These are phyloP conservation scores for Daldinia sp. DNA, from an alignment of 2,329 filamentous ascomycete genomes.

Conservation along the genomic window DNA sequence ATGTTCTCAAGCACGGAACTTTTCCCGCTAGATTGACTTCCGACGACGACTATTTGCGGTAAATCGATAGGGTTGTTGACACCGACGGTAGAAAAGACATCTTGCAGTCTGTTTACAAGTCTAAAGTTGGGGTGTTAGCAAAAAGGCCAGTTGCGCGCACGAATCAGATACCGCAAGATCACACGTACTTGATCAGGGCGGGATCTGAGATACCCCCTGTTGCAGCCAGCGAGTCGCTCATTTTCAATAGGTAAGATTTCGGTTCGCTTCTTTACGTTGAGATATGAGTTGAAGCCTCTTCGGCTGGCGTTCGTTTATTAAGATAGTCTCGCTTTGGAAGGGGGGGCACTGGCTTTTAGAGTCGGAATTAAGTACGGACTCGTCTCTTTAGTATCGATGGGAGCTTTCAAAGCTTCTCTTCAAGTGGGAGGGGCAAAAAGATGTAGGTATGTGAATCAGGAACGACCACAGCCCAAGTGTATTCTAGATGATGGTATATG, in stretches of 20 bases:
- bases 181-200: conserved; percentile 71
- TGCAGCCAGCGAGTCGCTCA: conserved; percentile 54
- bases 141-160: conserved; percentile 32
- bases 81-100: conserved; percentile 98
- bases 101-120: conserved; percentile 98
- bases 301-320: conserved; percentile 21
- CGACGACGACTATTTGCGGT: conserved; percentile 97
- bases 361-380: conserved; percentile 15
- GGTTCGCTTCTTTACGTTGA: conserved; percentile 25
- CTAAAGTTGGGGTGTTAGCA: conserved; percentile 57
- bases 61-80: conserved; percentile 99
- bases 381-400: conserved; percentile 18
- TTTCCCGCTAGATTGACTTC: conserved; percentile 99
- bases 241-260: conserved; percentile 37
- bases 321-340: conserved; percentile 18
- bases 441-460: conserved; percentile 27
- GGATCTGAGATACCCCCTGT: conserved; percentile 74
- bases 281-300: conserved; percentile 32
- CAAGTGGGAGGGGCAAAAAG: conserved; percentile 2
- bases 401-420: conserved; percentile 17
- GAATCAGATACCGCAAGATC: conserved; percentile 41
- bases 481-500: conserved; percentile 13
- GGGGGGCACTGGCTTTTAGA: conserved; percentile 21
- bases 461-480: conserved; percentile 36
- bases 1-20: conserved; percentile 99